Evolutionary conservation across 441 rosid species (phyloP).

Genomic region (Bocquillonia castaneifolia): DNA sequence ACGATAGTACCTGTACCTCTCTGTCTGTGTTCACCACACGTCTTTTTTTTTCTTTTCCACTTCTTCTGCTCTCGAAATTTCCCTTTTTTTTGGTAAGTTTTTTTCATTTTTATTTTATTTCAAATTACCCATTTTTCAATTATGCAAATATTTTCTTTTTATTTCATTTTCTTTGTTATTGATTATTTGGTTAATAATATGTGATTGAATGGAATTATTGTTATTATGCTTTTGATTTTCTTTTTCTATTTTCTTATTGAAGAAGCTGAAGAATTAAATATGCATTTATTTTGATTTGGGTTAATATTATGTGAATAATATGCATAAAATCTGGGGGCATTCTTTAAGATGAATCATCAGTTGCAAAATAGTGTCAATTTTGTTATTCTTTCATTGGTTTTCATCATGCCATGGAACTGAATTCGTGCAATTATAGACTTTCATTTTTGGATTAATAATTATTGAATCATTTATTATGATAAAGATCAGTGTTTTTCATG

Average conservation of each 20-base stretch:
- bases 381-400: too few relatives aligned
- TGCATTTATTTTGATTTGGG: not conserved
- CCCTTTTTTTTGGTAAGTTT: not conserved
- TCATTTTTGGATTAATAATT: not conserved
- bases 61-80: not conserved
- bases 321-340: not conserved
- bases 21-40: constrained; percentile 13
- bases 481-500: not conserved
- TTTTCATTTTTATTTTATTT: not conserved
- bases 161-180: not conserved
- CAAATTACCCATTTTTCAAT: not conserved
- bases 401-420: too few relatives aligned
- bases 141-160: not conserved
- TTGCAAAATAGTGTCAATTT: too few relatives aligned
- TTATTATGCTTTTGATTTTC: not conserved
- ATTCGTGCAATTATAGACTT: too few relatives aligned
- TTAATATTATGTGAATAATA: not conserved
- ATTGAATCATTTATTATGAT: not conserved
- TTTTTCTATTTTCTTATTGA: not conserved
- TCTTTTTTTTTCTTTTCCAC: not conserved
- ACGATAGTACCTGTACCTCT: too few relatives aligned
- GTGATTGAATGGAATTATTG: too few relatives aligned
- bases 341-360: too few relatives aligned
- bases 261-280: not conserved
- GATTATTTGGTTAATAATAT: too few relatives aligned